Evolutionary conservation across 2,329 filamentous ascomycete species (phyloP).

Genomic region (Aspergillus alliaceus): DNA sequence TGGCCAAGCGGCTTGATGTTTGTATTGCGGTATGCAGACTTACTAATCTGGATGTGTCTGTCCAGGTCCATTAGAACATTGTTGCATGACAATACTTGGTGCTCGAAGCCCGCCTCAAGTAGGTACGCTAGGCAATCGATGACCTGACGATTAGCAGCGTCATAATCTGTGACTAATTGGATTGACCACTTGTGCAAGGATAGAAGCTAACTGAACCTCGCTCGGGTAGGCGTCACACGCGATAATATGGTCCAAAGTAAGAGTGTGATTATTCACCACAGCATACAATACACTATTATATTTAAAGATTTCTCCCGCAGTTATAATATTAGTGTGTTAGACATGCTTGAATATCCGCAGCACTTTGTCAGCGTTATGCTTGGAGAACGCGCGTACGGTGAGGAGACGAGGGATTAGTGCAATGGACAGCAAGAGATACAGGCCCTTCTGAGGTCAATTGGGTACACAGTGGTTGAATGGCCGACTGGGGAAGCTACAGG

Average conservation of each 20-base stretch:
- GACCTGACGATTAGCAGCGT: background rate
- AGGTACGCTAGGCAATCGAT: background rate
- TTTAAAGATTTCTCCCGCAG: slow-evolving; percentile 2
- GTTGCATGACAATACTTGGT: slow-evolving; percentile 25
- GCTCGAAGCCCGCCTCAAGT: slow-evolving; percentile 12
- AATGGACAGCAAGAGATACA: slow-evolving; percentile 10
- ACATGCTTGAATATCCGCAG: slow-evolving; percentile 13
- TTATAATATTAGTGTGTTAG: background rate
- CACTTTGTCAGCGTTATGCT: background rate
- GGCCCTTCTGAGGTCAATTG: no score
- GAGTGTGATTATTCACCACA: background rate
- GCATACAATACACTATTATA: background rate
- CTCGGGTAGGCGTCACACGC: slow-evolving; percentile 16
- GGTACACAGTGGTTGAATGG: no score
- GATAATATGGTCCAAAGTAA: slow-evolving; percentile 19
- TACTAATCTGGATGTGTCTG: slow-evolving; percentile 29
- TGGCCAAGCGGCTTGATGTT: slow-evolving; percentile 8
- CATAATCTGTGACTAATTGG: background rate
- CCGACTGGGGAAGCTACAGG: no score
- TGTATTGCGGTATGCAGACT: background rate
- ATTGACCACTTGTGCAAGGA: background rate
- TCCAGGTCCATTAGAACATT: slow-evolving; percentile 28
- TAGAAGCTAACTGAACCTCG: slow-evolving; percentile 16
- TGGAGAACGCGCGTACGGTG: background rate
- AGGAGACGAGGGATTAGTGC: background rate